Base-by-base conservation (phyloP, 192 early-diverging fungal species). In the Linnemannia zychae region DNA sequence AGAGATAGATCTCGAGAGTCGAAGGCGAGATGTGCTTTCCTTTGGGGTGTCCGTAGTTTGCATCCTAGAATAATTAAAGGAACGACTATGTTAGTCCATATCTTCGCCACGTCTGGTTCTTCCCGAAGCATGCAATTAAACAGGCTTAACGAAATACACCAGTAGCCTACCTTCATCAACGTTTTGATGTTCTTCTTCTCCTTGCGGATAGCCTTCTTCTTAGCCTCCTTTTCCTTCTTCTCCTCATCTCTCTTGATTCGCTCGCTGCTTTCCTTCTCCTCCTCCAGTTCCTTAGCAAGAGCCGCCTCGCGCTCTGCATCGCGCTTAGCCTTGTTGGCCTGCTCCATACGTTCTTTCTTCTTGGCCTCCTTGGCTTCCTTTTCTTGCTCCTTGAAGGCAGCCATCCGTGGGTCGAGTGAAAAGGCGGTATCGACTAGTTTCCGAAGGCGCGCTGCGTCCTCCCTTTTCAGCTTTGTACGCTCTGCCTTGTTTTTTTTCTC, bases 401-500 rank as follows among this genome's bases (percentile, higher is more conserved):
- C 90, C 75, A 97, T 93, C 66, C 96, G 93, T 37, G 96, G 95
- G 78, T 97, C 96, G 28, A 90, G 74, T 60, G 86, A 77, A 82
- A 95, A 92, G 11, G 94, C 94, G 49, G 72, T 94, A 88, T 86
- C 87, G 22, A 88, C 78, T 3, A 76, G 47, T 65, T 88, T 91
- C 48, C 87, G 88, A 11, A 97, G 77, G 67, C 96, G 90, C 47
- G 92, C 88, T 53, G 89, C 96, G 81, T 97, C 96, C 76, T 97
- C 96, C 81, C 94, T 97, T 89, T 97, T 97, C 31, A 88, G 87
- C 80, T 94, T 93, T 7, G 90, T 82, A 9, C 95, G 90, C 74
- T 93, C 93, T 22, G 92, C 90, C 72, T 91, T 92, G 88, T 97
- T 97, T 81, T 95, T 94, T 46, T 93, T 89, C 53, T 96, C 95